Percentiles rank a stretch among this genome's conserved stretches.
Conservation (phyloP, 2,329 filamentous ascomycete species). For the Alternaria brassicicola region DNA sequence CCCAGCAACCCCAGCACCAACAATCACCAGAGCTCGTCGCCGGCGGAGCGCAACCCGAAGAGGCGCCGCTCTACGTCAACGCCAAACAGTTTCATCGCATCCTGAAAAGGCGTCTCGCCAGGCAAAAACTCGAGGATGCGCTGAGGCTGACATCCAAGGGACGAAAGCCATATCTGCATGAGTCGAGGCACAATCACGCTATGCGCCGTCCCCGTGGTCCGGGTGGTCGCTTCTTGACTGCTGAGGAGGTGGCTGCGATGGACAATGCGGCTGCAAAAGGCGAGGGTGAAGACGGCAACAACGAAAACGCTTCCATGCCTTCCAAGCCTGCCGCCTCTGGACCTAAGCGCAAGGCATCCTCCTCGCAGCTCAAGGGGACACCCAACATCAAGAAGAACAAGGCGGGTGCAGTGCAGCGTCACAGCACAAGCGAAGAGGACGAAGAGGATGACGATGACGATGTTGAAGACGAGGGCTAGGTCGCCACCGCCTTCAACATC, state of each 20-base stretch:
- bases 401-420: slow-evolving; percentile 44
- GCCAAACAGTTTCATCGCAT: slow-evolving; percentile 99
- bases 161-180: slow-evolving; percentile 94
- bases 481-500: background rate
- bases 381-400: slow-evolving; percentile 58
- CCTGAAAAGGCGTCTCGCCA: slow-evolving; percentile 87
- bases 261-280: slow-evolving; percentile 56
- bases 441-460: slow-evolving; percentile 59
- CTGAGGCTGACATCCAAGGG: slow-evolving; percentile 92
- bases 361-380: slow-evolving; percentile 39
- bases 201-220: slow-evolving; percentile 95
- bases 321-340: slow-evolving; percentile 30
- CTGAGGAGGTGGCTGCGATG: slow-evolving; percentile 91
- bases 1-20: slow-evolving; percentile 69
- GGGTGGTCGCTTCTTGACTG: slow-evolving; percentile 92
- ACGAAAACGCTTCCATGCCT: slow-evolving; percentile 46
- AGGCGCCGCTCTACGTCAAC: slow-evolving; percentile 96
- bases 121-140: slow-evolving; percentile 92
- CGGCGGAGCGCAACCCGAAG: slow-evolving; percentile 70
- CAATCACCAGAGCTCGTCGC: slow-evolving; percentile 82
- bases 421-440: slow-evolving; percentile 59
- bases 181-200: slow-evolving; percentile 96
- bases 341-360: slow-evolving; percentile 43
- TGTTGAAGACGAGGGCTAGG: slow-evolving; percentile 55
- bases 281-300: slow-evolving; percentile 45